These are phyloP conservation scores for Melaleuca quinquenervia DNA, from an alignment of 345 rosid genomes.

Conservation along the genomic window DNA sequence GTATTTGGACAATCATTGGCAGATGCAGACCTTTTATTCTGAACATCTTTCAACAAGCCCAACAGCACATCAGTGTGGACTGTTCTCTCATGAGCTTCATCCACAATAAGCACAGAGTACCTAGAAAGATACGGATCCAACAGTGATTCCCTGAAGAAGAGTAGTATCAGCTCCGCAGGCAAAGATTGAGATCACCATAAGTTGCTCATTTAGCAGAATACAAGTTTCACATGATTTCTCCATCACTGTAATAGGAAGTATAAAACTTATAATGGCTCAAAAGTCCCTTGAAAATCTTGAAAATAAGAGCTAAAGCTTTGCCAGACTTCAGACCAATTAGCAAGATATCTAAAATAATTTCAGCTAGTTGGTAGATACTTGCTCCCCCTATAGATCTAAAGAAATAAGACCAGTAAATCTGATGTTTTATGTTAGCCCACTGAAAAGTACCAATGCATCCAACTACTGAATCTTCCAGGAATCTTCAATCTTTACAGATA, in stretches of 20 bases:
- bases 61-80: constrained; percentile 86
- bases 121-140: constrained; percentile 78
- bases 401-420: background rate
- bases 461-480: background rate
- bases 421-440: background rate
- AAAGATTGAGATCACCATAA: background rate
- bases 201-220: background rate
- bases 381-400: background rate
- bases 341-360: background rate
- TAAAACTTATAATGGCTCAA: background rate
- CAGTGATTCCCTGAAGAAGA: constrained; percentile 61
- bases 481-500: background rate
- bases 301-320: background rate
- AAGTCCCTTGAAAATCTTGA: background rate
- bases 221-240: background rate
- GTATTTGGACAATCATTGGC: constrained; percentile 3
- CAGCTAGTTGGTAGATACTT: background rate
- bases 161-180: background rate
- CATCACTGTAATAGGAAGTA: background rate
- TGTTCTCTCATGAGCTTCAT: constrained; percentile 97
- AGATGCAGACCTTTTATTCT: constrained; percentile 41
- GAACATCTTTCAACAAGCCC: constrained; percentile 78
- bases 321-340: background rate
- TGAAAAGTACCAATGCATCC: background rate
- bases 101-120: constrained; percentile 74